These are phyloP conservation scores for Gossypium aridum DNA, from an alignment of 441 rosid species.

Conservation along the genomic window DNA sequence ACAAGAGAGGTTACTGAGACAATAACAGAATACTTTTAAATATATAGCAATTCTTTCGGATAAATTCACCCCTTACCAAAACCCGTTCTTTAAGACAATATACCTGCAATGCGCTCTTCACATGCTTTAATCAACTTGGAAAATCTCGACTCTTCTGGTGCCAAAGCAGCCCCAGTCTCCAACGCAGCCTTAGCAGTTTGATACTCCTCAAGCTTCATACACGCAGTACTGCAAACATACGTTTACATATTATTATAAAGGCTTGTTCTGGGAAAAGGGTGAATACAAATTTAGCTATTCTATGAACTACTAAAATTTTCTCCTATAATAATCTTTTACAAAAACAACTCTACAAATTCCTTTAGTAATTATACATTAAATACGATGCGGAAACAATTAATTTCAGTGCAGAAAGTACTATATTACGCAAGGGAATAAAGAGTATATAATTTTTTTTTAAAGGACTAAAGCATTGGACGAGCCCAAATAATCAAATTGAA, in stretches of 20 bases:
- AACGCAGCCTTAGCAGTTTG: conserved; percentile 70
- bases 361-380: too few species aligned
- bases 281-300: not conserved
- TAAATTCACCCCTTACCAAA: not conserved
- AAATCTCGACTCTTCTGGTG: conserved; percentile 47
- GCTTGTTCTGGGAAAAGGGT: not conserved
- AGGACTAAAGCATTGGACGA: not conserved
- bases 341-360: not conserved
- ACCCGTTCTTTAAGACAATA: not conserved
- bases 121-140: conserved; percentile 61
- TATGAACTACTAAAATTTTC: not conserved
- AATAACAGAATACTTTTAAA: not conserved
- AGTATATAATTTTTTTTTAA: not conserved
- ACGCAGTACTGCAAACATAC: conserved; percentile 48
- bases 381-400: not conserved
- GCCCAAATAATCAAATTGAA: not conserved
- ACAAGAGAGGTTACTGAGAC: not conserved
- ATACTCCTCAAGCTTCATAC: conserved; percentile 79
- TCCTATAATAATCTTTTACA: too few species aligned
- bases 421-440: not conserved
- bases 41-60: not conserved
- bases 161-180: conserved; percentile 53
- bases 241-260: not conserved
- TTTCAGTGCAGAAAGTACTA: not conserved
- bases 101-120: conserved; percentile 49